These are phyloP conservation scores for Colletotrichum lupini DNA, from an alignment of 2,329 filamentous ascomycete genomes.

Conservation along the genomic window DNA sequence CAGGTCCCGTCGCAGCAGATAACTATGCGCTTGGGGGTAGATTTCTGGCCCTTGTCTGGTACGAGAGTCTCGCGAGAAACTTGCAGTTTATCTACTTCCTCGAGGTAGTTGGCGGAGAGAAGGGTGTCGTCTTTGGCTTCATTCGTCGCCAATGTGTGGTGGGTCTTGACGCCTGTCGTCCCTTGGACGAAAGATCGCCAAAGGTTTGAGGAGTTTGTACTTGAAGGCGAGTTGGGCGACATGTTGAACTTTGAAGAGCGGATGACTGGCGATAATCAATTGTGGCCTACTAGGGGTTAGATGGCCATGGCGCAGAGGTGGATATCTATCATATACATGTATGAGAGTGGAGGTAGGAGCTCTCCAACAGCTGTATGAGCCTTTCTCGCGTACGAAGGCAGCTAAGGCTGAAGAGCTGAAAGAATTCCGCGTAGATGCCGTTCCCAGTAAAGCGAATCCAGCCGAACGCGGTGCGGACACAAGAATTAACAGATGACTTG, in stretches of 20 bases:
- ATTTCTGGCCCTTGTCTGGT: too few species aligned
- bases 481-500: background rate
- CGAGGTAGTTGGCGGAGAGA: background rate
- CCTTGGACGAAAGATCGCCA: background rate
- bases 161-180: background rate
- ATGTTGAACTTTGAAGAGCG: background rate
- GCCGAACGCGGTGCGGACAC: too few species aligned
- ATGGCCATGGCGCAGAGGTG: too few species aligned
- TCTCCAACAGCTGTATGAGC: background rate
- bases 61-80: background rate
- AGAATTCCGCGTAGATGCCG: background rate
- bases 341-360: too few species aligned
- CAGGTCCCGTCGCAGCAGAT: conserved; percentile 29
- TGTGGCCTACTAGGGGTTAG: too few species aligned
- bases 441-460: background rate
- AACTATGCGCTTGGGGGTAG: conserved; percentile 22
- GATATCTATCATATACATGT: background rate
- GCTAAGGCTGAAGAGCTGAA: background rate
- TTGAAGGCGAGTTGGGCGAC: background rate
- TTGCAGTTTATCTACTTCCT: background rate
- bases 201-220: background rate
- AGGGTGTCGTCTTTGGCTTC: too few species aligned
- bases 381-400: background rate
- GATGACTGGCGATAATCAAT: too few species aligned
- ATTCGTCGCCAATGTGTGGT: background rate